A percentile compares a stretch with the other conserved stretches of the same genome.
Conservation (phyloP, 2,329 filamentous ascomycete species). For the Trichoderma guizhouense region DNA sequence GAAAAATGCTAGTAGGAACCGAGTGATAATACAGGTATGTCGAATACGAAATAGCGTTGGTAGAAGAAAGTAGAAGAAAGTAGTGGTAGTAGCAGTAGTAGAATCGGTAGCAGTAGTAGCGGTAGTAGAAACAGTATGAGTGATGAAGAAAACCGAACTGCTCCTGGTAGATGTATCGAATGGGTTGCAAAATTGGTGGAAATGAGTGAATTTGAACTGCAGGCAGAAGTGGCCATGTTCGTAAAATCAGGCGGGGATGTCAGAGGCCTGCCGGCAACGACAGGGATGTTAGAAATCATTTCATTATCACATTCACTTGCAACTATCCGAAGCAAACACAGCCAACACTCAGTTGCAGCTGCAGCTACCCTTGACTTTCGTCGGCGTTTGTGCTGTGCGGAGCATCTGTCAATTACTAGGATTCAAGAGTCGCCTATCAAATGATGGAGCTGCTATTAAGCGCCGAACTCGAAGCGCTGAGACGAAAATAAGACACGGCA, state of each 20-base stretch:
- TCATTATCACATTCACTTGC: not conserved
- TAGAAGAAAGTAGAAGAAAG: not conserved
- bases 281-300: not conserved
- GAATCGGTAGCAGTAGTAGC: not conserved
- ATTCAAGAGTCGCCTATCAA: not conserved
- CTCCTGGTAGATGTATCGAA: not conserved
- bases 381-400: not conserved
- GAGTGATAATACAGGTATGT: too few species aligned
- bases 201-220: not conserved
- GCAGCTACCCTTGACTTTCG: not conserved
- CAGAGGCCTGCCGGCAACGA: not conserved
- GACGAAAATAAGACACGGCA: not conserved
- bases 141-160: not conserved
- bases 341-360: not conserved
- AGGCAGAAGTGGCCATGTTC: not conserved
- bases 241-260: not conserved
- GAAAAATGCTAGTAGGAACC: too few species aligned
- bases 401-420: not conserved
- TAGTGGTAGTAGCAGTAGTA: not conserved
- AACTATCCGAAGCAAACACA: not conserved
- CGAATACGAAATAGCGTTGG: not conserved
- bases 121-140: not conserved
- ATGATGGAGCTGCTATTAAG: not conserved
- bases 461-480: conserved; percentile 2
- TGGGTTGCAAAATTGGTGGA: not conserved